Conservation (phyloP, 1,284 basidiomycete genomes). For the Cerioporus squamosus region DNA sequence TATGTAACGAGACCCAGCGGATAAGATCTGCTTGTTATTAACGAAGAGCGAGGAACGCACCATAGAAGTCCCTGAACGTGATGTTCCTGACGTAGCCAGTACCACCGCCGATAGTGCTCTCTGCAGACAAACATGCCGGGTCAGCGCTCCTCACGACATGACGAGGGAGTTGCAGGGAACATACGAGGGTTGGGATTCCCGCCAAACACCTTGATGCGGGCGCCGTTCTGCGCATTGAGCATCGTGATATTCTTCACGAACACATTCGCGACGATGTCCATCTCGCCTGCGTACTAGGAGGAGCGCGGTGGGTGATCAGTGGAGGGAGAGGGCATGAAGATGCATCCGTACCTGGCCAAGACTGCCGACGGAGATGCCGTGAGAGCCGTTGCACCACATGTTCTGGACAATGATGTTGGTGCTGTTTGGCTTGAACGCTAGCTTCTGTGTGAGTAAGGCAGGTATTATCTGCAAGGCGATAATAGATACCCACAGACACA, state of each 20-base stretch:
- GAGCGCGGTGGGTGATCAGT: no score
- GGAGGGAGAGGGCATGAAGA: conserved; percentile 14
- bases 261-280: conserved; percentile 73
- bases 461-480: not conserved
- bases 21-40: not conserved
- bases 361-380: conserved; percentile 66
- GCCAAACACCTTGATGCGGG: conserved; percentile 71
- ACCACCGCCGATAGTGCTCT: conserved; percentile 52
- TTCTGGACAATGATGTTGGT: conserved; percentile 65
- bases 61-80: conserved; percentile 50
- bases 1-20: not conserved
- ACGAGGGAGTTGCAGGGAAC: not conserved
- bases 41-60: conserved; percentile 11
- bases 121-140: conserved; percentile 8
- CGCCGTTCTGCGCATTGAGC: conserved; percentile 65
- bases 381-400: conserved; percentile 63
- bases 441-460: not conserved
- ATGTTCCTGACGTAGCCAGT: conserved; percentile 63
- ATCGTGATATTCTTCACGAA: conserved; percentile 59
- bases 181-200: conserved; percentile 41
- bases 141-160: not conserved
- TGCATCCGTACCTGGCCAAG: conserved; percentile 34
- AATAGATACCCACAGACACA: conserved; percentile 53
- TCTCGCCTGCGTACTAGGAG: conserved; percentile 56
- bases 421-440: conserved; percentile 68